Base-by-base conservation (phyloP, 495 filamentous ascomycete species). In the Acidomyces sp. region DNA sequence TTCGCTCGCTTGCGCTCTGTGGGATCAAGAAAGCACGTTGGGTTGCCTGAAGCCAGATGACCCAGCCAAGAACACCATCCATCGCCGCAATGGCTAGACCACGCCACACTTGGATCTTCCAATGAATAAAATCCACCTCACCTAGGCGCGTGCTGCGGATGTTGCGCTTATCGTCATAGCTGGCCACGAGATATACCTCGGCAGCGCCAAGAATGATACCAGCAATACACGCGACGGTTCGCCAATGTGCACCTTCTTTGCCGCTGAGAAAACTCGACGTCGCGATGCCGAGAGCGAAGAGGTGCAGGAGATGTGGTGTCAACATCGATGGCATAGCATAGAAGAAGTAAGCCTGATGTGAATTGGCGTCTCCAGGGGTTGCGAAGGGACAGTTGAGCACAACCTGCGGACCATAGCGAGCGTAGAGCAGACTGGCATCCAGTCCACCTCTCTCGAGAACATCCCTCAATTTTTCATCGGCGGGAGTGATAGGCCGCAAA, bases 371-470 rank as follows among this genome's bases (percentile, higher is more conserved):
- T 43, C 85, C 83, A 10, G 78, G 59, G n/a, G 60, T 66, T 71
- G 90, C 95, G 65, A 86, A 94, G 38, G 72, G 72, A 58, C 90
- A 97, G 25, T 69, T 61, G 13, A 72, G 64, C 1, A 97, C 48
- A 3, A 74, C 68, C 16, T 74, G 67, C 0, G 85, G 81, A 15
- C 90, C 90, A 63, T 71, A 86, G 23, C 77, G 75, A 28, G 93
- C 68, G 61, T 93, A 96, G 4, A 90, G 66, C 16, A 86, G 75
- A 29, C 85, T 69, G 4, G 75, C 75, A 34, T 82, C 80, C 38
- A 79, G 60, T 23, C 73, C 78, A 41, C 64, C 71, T 13, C 68
- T 60, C 12, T 46, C 46, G 26, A 50, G 17, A 13, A 43, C 28
- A 13, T 16, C 13, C 9, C 46, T 33, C 7, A 53, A 38, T 15